These are phyloP conservation scores for Ajuga chamaepitys DNA, from an alignment of 257 asterid genomes.

Conservation along the genomic window DNA sequence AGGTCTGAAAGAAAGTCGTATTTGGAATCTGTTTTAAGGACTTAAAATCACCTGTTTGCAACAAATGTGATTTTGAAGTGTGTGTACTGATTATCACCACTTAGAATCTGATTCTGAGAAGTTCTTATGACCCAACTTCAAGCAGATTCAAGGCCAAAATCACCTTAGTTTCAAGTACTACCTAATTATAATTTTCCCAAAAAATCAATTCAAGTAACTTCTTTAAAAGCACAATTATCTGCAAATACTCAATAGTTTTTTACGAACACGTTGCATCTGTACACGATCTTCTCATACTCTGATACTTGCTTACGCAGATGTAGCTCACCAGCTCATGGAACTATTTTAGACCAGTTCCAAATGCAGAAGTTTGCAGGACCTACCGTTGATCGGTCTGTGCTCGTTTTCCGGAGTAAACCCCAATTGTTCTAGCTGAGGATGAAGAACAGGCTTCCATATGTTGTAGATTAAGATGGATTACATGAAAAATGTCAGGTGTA, in stretches of 20 bases:
- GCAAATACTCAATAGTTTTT: no score
- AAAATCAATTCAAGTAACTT: no score
- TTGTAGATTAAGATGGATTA: slow-evolving; percentile 24
- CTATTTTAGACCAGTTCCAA: slow-evolving; percentile 31
- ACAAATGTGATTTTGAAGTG: no score
- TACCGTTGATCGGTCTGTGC: background rate
- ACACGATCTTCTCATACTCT: background rate
- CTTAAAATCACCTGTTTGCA: no score
- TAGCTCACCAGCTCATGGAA: slow-evolving; percentile 84
- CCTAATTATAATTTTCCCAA: no score
- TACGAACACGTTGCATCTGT: background rate
- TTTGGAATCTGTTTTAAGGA: no score
- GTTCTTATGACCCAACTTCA: no score
- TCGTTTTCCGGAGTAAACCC: background rate
- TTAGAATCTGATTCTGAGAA: no score
- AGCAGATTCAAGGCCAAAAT: no score
- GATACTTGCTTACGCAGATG: slow-evolving; percentile 41
- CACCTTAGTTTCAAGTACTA: no score
- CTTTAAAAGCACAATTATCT: no score
- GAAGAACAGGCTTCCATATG: background rate
- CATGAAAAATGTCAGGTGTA: slow-evolving; percentile 4
- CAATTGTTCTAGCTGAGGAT: slow-evolving; percentile 7
- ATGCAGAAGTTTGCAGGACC: background rate
- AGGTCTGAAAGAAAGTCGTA: no score
- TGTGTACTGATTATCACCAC: background rate